Conservation (phyloP, 2,329 filamentous ascomycete species). For the Trichophyton verrucosum region DNA sequence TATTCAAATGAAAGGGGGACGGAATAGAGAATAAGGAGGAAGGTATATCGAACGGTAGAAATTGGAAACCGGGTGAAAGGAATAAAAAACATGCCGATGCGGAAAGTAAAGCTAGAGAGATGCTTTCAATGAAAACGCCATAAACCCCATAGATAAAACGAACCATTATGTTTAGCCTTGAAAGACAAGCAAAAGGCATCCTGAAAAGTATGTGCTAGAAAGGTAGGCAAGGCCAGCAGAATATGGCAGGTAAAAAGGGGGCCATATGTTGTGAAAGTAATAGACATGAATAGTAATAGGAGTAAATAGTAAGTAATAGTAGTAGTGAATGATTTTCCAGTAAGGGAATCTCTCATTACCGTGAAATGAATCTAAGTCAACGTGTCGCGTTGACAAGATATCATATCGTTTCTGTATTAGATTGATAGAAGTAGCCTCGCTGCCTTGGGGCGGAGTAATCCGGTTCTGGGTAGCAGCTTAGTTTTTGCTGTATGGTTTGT, state of each 20-base stretch:
- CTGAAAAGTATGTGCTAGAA: conserved; percentile 1
- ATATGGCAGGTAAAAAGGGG: neutral
- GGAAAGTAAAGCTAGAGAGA: neutral
- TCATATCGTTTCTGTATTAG: neutral
- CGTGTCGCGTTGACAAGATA: neutral
- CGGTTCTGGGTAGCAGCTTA: neutral
- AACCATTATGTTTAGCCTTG: neutral
- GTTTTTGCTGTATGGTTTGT: neutral
- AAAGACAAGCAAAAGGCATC: neutral
- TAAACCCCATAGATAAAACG: neutral
- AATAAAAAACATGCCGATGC: neutral
- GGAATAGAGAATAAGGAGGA: neutral
- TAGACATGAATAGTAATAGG: neutral
- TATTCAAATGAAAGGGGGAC: neutral
- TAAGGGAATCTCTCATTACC: neutral
- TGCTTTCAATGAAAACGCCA: neutral
- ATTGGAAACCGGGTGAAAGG: neutral
- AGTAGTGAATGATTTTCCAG: neutral
- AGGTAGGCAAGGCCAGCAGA: neutral
- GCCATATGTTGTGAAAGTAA: neutral
- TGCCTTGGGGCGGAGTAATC: neutral
- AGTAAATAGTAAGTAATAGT: neutral
- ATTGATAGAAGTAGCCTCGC: neutral
- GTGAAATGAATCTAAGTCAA: neutral
- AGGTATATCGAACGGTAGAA: neutral